Percentiles rank a stretch among this genome's conserved stretches.
These are phyloP conservation scores for Morella rubra DNA, from an alignment of 306 rosid species.

Conservation along the genomic window DNA sequence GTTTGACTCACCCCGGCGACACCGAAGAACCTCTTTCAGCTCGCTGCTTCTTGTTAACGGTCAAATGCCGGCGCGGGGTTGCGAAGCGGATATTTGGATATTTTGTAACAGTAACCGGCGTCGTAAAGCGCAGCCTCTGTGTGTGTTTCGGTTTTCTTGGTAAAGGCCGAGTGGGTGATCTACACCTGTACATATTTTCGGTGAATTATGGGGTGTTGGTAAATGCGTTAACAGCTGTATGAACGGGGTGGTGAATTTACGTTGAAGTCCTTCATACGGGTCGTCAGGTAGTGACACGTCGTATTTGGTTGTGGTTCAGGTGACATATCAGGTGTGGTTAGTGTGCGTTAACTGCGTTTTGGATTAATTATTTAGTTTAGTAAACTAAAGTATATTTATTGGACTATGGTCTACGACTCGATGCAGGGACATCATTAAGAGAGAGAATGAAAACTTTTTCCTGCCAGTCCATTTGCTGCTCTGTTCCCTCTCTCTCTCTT, in stretches of 20 bases:
- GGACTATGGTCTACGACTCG: not conserved
- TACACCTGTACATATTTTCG: not conserved
- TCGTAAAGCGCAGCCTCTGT: not conserved
- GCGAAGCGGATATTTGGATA: not conserved
- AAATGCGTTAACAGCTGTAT: conserved; percentile 35
- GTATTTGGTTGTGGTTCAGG: not conserved
- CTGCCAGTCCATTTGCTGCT: conserved; percentile 31
- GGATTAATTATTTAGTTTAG: no score
- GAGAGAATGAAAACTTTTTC: not conserved
- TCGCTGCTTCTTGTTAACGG: conserved; percentile 21
- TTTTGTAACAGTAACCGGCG: not conserved
- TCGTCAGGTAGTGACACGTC: not conserved
- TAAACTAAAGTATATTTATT: no score
- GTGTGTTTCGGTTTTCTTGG: not conserved
- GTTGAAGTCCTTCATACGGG: conserved; percentile 4
- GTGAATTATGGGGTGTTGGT: conserved; percentile 26
- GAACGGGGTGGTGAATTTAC: conserved; percentile 12
- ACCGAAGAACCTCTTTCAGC: not conserved
- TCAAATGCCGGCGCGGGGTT: conserved; percentile 32
- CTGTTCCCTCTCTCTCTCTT: not conserved
- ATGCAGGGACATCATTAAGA: not conserved
- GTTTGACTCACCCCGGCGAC: conserved; percentile 13
- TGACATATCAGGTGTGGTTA: not conserved
- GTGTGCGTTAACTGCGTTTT: not conserved
- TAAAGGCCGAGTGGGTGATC: not conserved